Conservation (phyloP, 441 rosid species). For the Corymbia citriodora region DNA sequence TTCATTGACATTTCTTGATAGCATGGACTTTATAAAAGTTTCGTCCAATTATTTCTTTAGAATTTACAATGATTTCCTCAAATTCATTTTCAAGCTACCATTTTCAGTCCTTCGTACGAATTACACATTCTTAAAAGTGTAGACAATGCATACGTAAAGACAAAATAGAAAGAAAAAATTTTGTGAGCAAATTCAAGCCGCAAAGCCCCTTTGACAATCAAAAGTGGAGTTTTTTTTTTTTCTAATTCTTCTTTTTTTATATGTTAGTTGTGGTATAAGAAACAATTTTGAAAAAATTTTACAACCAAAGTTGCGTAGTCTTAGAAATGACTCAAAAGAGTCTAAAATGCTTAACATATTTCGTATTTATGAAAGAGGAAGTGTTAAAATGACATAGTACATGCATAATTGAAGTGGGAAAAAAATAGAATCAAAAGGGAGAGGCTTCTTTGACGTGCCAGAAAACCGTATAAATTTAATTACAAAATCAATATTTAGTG, state of each 20-base stretch:
- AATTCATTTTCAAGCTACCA: too few relatives aligned
- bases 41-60: not conserved
- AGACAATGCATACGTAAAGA: not conserved
- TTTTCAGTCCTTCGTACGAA: accelerated
- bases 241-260: accelerated
- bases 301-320: not conserved
- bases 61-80: not conserved
- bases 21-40: not conserved
- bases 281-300: not conserved
- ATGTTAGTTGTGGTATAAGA: not conserved
- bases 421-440: not conserved
- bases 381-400: not conserved
- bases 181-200: not conserved
- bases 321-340: not conserved
- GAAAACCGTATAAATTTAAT: not conserved
- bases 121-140: accelerated
- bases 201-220: not conserved
- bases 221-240: not conserved
- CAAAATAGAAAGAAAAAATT: not conserved
- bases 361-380: not conserved
- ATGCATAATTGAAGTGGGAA: accelerated
- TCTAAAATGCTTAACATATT: not conserved
- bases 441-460: not conserved
- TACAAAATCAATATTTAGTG: not conserved
- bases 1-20: too few relatives aligned